Evolutionary conservation across 2,329 filamentous ascomycete genomes (phyloP).

Genomic region (Ophiocordyceps robertsii): DNA sequence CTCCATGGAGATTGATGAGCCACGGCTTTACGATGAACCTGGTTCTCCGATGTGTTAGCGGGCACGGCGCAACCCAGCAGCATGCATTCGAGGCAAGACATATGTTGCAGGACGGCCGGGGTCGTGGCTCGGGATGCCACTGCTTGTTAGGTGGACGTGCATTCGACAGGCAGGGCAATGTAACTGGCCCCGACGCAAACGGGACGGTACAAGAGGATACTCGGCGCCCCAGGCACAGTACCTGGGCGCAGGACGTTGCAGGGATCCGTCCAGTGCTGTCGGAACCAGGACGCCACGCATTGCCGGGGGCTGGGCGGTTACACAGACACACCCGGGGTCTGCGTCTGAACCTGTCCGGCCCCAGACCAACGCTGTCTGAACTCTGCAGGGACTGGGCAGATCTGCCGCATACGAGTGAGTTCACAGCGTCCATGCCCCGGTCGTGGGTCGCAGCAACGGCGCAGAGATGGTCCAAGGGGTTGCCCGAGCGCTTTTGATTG

Average conservation of each 20-base stretch:
- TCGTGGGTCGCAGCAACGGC: not conserved
- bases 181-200: slow-evolving; percentile 6
- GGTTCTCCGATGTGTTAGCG: slow-evolving; percentile 3
- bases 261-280: slow-evolving; percentile 8
- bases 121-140: slow-evolving; percentile 5
- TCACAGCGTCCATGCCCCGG: not conserved
- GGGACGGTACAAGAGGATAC: slow-evolving; percentile 10
- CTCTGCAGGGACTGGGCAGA: not conserved
- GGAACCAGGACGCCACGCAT: slow-evolving; percentile 13
- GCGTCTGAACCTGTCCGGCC: slow-evolving; percentile 3
- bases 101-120: slow-evolving; percentile 4
- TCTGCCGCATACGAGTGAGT: not conserved
- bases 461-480: not conserved
- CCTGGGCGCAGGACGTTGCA: slow-evolving; percentile 6
- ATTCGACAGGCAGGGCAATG: slow-evolving; percentile 5
- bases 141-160: slow-evolving; percentile 8
- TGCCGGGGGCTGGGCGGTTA: slow-evolving; percentile 7
- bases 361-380: slow-evolving; percentile 2
- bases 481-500: not conserved
- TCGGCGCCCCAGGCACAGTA: slow-evolving; percentile 8
- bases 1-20: not conserved
- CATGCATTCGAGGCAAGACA: slow-evolving; percentile 6
- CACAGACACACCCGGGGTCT: slow-evolving; percentile 7
- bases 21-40: slow-evolving; percentile 1
- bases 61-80: not conserved